Evolutionary conservation across 1,139 yeast species (phyloP), one percentile per base, ranked within the genome.

Genomic region (Blastobotrys ciferrii): DNA sequence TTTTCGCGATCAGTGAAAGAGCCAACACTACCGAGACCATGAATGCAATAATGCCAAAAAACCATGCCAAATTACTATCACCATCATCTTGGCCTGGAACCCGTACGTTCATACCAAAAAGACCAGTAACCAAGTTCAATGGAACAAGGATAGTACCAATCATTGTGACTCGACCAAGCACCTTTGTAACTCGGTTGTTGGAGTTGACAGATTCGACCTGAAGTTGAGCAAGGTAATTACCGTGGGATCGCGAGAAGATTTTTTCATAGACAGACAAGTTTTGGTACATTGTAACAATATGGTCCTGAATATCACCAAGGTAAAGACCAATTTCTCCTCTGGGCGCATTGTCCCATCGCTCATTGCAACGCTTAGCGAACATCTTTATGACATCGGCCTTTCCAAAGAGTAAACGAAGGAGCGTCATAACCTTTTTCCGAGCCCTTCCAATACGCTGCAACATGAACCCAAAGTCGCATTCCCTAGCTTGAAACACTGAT

Each of bases 61-160:
- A 84, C 86, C 89, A 83, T 2, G 70, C 76, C 30, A 75, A 65
- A 46, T 65, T 71, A 23, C 28, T 23, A 23, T 9, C n/a, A 1
- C 58, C 62, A 0, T 60, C 74, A 5, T 63, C 73, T 20, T 54
- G 58, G 12, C 65, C 68, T 0, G 98, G 98, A 32, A 92, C 98
- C 9, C 87, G 59, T 56, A 95, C 95, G 70, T 92, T 92, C 98
- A 92, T 92, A 53, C 98, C 98, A 98, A 98, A 92, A 47, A 92
- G 72, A 25, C 98, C 98, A 0, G 98, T 92, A 19, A 92, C 84
- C 49, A 92, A 87, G 64, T 92, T 92, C 76, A 92, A 80, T 2
- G 98, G 98, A 53, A 92, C 72, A 6, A 92, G 96, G 53, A 92
- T 87, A 0, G 98, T 89, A 76, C 98, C 98, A 54, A 92, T 71